Evolutionary conservation across 306 rosid genomes (phyloP).

Genomic region (Amphicarpaea edgeworthii): DNA sequence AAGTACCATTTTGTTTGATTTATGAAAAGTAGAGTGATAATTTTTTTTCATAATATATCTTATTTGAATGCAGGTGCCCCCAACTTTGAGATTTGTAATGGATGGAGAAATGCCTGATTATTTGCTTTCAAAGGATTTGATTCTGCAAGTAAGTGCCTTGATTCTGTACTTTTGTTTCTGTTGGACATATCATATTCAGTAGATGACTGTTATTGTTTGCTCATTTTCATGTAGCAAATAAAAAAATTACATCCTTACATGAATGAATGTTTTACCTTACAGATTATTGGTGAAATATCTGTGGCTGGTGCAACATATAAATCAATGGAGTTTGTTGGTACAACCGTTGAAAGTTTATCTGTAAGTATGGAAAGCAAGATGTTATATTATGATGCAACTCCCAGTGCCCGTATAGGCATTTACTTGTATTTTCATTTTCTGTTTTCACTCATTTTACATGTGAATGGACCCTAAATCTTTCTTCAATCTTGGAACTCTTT

Average conservation of each 20-base stretch:
- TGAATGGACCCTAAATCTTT: background rate
- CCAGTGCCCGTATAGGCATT: background rate
- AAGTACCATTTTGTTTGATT: conserved; percentile 35
- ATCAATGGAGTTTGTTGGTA: conserved; percentile 93
- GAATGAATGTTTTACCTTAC: conserved; percentile 30
- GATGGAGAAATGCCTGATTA: conserved; percentile 96
- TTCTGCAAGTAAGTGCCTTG: conserved; percentile 74
- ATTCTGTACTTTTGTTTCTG: conserved; percentile 22
- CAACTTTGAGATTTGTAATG: conserved; percentile 83
- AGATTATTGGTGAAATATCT: conserved; percentile 92
- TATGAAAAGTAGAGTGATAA: background rate
- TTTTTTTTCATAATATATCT: conserved; percentile 19
- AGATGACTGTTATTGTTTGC: conserved; percentile 13
- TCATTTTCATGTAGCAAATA: conserved; percentile 30
- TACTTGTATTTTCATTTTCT: background rate
- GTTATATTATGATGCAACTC: conserved; percentile 2
- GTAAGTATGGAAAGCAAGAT: conserved; percentile 52
- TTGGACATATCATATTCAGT: background rate
- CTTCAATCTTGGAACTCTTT: conserved; percentile 12
- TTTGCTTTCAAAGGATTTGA: conserved; percentile 94
- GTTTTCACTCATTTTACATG: background rate
- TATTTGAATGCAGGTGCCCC: conserved; percentile 76
- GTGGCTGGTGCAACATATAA: conserved; percentile 95
- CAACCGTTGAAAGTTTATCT: conserved; percentile 84
- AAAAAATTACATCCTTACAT: conserved; percentile 14